Conservation (phyloP, 1,284 basidiomycete species). For the Melampsora larici-populina region DNA sequence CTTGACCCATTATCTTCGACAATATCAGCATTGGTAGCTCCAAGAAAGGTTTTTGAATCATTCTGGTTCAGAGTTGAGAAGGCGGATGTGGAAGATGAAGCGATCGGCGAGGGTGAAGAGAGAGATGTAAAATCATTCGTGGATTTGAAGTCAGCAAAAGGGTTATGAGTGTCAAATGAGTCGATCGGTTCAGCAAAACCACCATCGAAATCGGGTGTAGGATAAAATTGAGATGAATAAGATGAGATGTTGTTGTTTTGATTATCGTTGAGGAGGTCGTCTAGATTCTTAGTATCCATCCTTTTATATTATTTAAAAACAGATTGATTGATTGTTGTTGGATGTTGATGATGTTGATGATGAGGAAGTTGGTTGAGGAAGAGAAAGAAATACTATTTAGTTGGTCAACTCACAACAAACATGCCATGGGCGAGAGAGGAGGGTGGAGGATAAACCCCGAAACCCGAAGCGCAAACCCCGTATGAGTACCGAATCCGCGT, state of each 20-base stretch:
- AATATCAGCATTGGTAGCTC: neutral
- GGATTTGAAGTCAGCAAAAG: neutral
- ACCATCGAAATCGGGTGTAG: neutral
- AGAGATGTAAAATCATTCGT: neutral
- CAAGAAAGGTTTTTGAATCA: neutral
- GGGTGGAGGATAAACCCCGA: no score
- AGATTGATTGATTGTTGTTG: no score
- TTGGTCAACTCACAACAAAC: no score
- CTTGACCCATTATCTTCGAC: neutral
- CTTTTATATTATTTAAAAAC: neutral
- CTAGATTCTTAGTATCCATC: neutral
- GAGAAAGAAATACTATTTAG: neutral
- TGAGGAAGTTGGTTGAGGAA: neutral
- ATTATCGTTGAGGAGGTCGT: neutral
- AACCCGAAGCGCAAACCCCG: no score
- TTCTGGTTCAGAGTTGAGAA: neutral
- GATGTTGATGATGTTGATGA: neutral
- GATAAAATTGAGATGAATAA: neutral
- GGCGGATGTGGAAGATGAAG: neutral
- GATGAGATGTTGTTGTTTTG: neutral
- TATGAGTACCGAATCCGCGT: no score
- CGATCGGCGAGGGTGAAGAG: neutral
- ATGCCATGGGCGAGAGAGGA: no score
- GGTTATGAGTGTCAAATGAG: conserved; percentile 7
- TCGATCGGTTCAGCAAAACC: neutral